Conservation (phyloP, 768 basidiomycete genomes). For the Boletus pseudopeckii region DNA sequence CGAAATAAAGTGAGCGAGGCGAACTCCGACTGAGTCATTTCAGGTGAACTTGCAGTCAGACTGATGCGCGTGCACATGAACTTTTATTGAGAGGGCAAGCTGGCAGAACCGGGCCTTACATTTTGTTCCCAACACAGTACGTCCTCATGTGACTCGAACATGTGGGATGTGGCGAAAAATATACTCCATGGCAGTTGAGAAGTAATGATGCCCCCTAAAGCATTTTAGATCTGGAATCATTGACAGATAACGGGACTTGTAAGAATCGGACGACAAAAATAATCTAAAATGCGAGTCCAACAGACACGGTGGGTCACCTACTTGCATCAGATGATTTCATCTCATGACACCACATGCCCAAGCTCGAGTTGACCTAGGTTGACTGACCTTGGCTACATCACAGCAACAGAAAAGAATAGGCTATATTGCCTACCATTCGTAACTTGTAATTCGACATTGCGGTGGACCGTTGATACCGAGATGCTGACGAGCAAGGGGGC, state of each 20-base stretch:
- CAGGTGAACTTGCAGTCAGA: not conserved
- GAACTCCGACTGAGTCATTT: constrained; percentile 13
- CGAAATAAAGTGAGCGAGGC: constrained; percentile 40
- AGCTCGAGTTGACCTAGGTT: not conserved
- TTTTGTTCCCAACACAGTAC: not conserved
- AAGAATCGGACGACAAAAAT: not conserved
- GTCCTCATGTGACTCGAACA: not conserved
- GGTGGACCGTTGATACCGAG: not conserved
- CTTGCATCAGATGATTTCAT: no score
- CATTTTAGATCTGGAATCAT: no score
- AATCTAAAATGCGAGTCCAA: not conserved
- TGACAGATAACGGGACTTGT: not conserved
- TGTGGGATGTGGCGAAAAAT: not conserved
- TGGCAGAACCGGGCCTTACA: not conserved
- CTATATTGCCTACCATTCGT: no score
- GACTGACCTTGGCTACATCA: not conserved
- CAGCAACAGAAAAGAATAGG: not conserved
- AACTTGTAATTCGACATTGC: not conserved
- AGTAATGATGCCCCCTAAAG: not conserved
- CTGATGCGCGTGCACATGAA: not conserved
- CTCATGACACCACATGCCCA: not conserved
- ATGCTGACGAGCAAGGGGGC: not conserved
- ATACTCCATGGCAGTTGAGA: not conserved
- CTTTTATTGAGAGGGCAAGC: not conserved
- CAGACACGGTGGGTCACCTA: no score